Evolutionary conservation across 2,329 filamentous ascomycete species (phyloP).

Genomic region (Bertia moriformis): DNA sequence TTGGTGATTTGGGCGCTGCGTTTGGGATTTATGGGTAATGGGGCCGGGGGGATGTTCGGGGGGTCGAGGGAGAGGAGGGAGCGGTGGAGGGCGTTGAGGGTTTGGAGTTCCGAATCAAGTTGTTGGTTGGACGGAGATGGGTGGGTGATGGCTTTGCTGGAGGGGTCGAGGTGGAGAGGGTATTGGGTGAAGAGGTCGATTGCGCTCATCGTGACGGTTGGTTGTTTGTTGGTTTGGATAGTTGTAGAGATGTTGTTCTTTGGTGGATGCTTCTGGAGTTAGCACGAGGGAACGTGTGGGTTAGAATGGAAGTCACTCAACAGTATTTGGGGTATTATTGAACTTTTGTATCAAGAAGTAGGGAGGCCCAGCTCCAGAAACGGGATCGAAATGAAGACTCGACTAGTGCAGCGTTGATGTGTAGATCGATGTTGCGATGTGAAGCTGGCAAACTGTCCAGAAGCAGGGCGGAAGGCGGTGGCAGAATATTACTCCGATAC

Average conservation of each 20-base stretch:
- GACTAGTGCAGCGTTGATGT: no score
- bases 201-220: slow-evolving; percentile 38
- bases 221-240: no score
- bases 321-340: no score
- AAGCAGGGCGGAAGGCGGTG: not conserved
- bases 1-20: slow-evolving; percentile 77
- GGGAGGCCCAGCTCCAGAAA: no score
- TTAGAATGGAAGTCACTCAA: no score
- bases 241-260: not conserved
- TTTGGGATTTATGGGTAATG: slow-evolving; percentile 84
- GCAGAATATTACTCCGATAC: no score
- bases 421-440: no score
- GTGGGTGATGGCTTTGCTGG: slow-evolving; percentile 58
- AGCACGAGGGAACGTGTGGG: no score
- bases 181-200: slow-evolving; percentile 67
- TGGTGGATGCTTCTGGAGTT: no score
- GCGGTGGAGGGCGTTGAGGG: slow-evolving; percentile 69
- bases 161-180: slow-evolving; percentile 67
- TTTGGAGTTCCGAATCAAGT: slow-evolving; percentile 47
- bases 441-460: not conserved
- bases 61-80: slow-evolving; percentile 54
- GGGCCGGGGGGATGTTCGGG: slow-evolving; percentile 62
- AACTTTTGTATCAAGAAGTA: no score
- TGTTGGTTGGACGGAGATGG: slow-evolving; percentile 20
- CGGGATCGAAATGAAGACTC: no score